Evolutionary conservation across 2,329 filamentous ascomycete genomes (phyloP).

Genomic region (Botrytis byssoidea): DNA sequence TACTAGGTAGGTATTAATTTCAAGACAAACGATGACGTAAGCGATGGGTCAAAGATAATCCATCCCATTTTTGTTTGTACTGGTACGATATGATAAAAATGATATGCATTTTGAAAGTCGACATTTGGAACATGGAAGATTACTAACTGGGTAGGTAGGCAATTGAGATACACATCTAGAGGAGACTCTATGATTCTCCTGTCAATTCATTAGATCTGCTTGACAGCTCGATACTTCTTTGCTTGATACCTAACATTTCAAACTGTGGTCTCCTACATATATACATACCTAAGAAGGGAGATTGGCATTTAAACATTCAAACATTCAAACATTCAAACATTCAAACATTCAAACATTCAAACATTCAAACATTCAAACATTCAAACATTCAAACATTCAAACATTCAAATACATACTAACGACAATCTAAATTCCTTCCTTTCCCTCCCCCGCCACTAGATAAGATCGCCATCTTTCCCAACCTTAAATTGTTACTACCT

Average conservation of each 20-base stretch:
- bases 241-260: not conserved
- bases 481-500: not conserved
- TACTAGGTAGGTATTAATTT: not conserved
- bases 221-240: not conserved
- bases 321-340: not conserved
- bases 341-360: no score
- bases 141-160: not conserved
- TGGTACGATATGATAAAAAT: no score
- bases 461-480: not conserved
- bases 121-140: not conserved
- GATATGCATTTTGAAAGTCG: not conserved
- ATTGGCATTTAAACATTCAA: not conserved
- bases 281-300: not conserved
- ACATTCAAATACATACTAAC: not conserved
- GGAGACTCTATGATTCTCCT: not conserved
- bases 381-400: not conserved
- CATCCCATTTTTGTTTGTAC: no score
- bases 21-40: conserved; percentile 10
- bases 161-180: not conserved
- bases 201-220: not conserved
- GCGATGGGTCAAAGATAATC: not conserved
- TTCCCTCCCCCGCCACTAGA: not conserved
- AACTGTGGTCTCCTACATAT: not conserved
- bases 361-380: no score
- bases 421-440: not conserved